These are phyloP conservation scores for Penicillium coprophilum DNA, from an alignment of 495 filamentous ascomycete genomes.

Conservation along the genomic window DNA sequence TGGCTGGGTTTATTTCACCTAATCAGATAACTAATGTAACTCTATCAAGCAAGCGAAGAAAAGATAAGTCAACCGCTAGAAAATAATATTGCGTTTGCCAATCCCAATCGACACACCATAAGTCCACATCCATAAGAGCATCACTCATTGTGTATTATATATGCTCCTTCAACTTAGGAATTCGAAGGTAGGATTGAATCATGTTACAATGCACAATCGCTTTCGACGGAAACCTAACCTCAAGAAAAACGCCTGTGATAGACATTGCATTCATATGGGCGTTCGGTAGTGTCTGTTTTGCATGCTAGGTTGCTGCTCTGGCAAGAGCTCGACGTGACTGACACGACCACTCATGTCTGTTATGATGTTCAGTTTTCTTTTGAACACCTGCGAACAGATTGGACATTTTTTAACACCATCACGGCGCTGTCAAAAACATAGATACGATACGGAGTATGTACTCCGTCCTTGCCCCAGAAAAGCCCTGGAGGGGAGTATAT, in stretches of 20 bases:
- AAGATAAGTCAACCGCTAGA: no score
- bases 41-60: no score
- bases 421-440: constrained; percentile 3
- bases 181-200: constrained; percentile 5
- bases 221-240: constrained; percentile 37
- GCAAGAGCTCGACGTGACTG: constrained; percentile 22
- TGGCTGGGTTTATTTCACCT: not conserved
- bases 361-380: constrained; percentile 57
- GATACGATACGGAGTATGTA: not conserved
- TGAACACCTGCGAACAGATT: constrained; percentile 53
- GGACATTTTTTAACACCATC: constrained; percentile 53
- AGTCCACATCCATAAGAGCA: constrained; percentile 50
- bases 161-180: constrained; percentile 15
- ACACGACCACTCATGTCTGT: constrained; percentile 56
- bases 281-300: constrained; percentile 51
- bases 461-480: constrained; percentile 11
- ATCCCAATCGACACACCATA: constrained; percentile 6
- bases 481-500: constrained; percentile 14
- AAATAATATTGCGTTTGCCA: no score
- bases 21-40: not conserved
- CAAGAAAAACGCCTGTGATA: constrained; percentile 55
- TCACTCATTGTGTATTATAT: constrained; percentile 56
- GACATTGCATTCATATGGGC: constrained; percentile 53
- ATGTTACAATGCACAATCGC: not conserved
- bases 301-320: constrained; percentile 10